These are phyloP conservation scores for Phyllosticta citrichinensis DNA, from an alignment of 2,329 filamentous ascomycete genomes.

Conservation along the genomic window DNA sequence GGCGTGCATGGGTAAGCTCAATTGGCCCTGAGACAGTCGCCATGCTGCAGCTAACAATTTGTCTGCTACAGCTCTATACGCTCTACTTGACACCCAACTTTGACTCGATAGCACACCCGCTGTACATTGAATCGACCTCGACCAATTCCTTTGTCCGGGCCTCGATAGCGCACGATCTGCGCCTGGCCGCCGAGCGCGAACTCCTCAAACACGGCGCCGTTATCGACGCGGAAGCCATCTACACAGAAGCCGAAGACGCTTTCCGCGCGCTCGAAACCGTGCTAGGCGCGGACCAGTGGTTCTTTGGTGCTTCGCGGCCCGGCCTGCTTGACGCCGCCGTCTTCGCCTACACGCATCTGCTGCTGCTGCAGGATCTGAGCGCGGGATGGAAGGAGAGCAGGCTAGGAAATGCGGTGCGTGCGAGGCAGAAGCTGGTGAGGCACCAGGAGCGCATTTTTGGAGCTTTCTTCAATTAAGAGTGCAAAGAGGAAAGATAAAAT, in stretches of 20 bases:
- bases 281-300: constrained; percentile 50
- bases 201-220: constrained; percentile 54
- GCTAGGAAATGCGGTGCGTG: constrained; percentile 47
- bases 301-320: constrained; percentile 49
- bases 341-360: constrained; percentile 79
- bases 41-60: constrained; percentile 10
- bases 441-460: constrained; percentile 52
- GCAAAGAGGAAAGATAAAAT: too few relatives aligned
- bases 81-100: constrained; percentile 73
- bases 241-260: constrained; percentile 51
- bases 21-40: constrained; percentile 9
- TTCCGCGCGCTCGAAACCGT: constrained; percentile 52
- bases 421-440: constrained; percentile 51
- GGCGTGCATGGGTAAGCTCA: constrained; percentile 66
- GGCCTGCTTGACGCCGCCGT: constrained; percentile 78
- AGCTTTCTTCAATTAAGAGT: constrained; percentile 34
- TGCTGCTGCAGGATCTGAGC: constrained; percentile 54
- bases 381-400: constrained; percentile 51
- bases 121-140: constrained; percentile 60
- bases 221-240: constrained; percentile 47
- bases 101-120: constrained; percentile 50
- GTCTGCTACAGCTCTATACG: constrained; percentile 51
- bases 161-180: constrained; percentile 56
- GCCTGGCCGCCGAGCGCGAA: constrained; percentile 62
- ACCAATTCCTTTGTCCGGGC: constrained; percentile 52